phyloP scores from a whole-genome alignment of 768 basidiomycete genomes.

The Collybiopsis confluens region DNA sequence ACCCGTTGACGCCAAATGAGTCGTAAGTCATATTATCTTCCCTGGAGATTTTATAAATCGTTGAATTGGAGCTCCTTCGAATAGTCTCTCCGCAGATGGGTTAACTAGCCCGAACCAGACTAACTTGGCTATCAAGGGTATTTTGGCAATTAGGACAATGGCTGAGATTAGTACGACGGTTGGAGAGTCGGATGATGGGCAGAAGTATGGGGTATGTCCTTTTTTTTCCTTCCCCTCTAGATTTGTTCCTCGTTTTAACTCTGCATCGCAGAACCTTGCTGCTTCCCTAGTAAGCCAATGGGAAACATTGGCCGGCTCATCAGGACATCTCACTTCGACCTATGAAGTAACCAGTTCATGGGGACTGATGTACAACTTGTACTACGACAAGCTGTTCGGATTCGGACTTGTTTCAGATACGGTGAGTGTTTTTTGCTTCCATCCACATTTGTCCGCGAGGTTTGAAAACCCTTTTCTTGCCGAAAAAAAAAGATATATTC shows the following conservation, averaged over 20 bases:
- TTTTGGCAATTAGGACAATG: conserved; percentile 15
- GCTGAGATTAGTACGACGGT: conserved; percentile 12
- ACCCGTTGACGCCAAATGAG: conserved; percentile 5
- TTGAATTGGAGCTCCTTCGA: no score
- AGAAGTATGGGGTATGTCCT: conserved; percentile 7
- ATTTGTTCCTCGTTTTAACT: no score
- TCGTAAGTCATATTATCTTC: conserved; percentile 3
- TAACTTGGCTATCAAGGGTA: conserved; percentile 16
- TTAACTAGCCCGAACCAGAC: conserved; percentile 5
- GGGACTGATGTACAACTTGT: conserved; percentile 35
- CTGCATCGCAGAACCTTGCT: no score
- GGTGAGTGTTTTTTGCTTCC: no score
- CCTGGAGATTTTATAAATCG: no score
- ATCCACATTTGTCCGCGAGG: no score
- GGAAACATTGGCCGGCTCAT: conserved; percentile 7
- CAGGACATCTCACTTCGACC: conserved; percentile 1
- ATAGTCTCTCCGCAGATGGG: not conserved
- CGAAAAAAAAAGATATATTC: no score
- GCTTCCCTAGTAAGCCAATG: conserved; percentile 6
- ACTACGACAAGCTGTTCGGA: conserved; percentile 33
- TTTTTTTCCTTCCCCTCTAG: no score
- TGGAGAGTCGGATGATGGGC: conserved; percentile 2
- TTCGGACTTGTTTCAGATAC: conserved; percentile 21
- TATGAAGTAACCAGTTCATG: conserved; percentile 12
- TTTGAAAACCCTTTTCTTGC: no score